Base-by-base conservation (phyloP, 1,139 yeast genomes). In the Lodderomyces parapsilosis region DNA sequence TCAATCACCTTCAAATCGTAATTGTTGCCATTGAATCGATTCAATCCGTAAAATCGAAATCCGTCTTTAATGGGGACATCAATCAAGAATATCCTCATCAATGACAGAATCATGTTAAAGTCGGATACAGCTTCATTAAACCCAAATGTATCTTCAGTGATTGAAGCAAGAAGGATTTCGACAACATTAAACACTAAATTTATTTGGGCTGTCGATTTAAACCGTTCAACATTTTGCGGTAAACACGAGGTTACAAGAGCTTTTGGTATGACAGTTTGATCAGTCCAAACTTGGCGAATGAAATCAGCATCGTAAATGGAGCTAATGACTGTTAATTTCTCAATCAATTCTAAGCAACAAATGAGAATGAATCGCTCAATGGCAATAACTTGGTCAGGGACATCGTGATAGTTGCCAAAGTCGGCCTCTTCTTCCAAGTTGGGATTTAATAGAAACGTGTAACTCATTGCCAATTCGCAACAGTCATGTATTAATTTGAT, bases 341-440 rank as follows among this genome's bases (percentile, higher is more conserved):
- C 88, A 22, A 83, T 53, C 2, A 78, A 64, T 55, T 83, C 90
- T 58, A 80, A 66, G 6, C 79, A 67, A 53, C 74, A 75, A 1
- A 77, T 54, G 3, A 81, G 60, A 2, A 71, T 64, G 45, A 80
- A 68, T 34, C 74, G 74, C 50, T 81, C 82, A 8, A 83, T 56
- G 1, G 80, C 56, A 52, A 66, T 56, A 1, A 61, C 62, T 49
- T 77, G 82, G 45, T 65, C 52, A 1, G 75, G 66, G 3, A 64
- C 63, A 42, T 65, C 69, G 40, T 62, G 66, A 48, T 65, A 60
- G 40, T 58, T 58, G 23, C 56, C 62, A 14, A 69, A 58, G 38
- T 71, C 76, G 27, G 66, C 74, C 37, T 65, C 65, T 37, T 58
- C 59, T 36, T 58, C 59, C 27, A 54, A 56, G 36, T 55, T 55